These are phyloP conservation scores for Verticillium nubilum DNA, from an alignment of 2,329 filamentous ascomycete species.

Conservation along the genomic window DNA sequence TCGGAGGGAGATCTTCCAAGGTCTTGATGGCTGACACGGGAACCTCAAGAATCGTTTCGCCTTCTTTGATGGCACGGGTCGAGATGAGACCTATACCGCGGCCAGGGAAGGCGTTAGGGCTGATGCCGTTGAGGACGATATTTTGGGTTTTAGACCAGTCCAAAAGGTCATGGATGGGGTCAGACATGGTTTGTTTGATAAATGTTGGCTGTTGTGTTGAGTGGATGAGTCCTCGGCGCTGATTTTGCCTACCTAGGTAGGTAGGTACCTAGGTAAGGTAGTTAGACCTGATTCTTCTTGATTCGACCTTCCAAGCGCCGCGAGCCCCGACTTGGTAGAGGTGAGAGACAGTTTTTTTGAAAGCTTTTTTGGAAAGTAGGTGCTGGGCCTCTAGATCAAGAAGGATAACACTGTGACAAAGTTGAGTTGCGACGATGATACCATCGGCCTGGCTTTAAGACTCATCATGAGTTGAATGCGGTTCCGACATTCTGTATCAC, in stretches of 20 bases:
- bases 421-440: background rate
- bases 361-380: too few species aligned
- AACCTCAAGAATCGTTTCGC: conserved; percentile 58
- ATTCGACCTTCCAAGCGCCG: too few species aligned
- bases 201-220: background rate
- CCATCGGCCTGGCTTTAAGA: background rate
- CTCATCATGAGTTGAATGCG: background rate
- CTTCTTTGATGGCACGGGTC: conserved; percentile 52
- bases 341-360: too few species aligned
- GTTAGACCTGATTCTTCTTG: too few species aligned
- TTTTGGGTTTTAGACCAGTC: conserved; percentile 63
- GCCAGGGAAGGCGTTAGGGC: conserved; percentile 61
- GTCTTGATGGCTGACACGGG: conserved; percentile 60
- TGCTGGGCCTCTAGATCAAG: too few species aligned
- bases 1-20: conserved; percentile 50
- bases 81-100: conserved; percentile 76
- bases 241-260: too few species aligned
- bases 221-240: background rate
- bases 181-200: conserved; percentile 5
- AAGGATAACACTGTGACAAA: background rate
- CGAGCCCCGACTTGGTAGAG: too few species aligned
- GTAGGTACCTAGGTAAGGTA: too few species aligned
- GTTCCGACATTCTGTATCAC: background rate
- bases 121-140: conserved; percentile 62
- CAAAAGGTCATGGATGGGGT: conserved; percentile 46